Evolutionary conservation across 2,329 filamentous ascomycete genomes (phyloP), one percentile per base, ranked within the genome.

Genomic region (Mariannaea sp.): DNA sequence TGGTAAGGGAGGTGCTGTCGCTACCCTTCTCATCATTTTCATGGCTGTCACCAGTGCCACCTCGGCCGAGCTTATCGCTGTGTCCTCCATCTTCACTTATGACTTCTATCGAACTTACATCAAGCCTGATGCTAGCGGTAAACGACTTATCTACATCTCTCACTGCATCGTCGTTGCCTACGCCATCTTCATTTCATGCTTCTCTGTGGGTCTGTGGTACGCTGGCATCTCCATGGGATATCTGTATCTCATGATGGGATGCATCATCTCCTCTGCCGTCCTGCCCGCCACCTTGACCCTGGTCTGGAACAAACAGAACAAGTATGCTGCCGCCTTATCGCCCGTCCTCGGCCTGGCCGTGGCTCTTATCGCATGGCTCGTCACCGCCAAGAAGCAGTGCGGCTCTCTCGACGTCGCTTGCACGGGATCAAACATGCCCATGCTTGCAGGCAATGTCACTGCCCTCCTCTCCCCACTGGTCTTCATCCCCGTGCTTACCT

Each of bases 211-310:
- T 0, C 81, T 94, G 0, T 84, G 77, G 69, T 88, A 89, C 58
- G 85, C 83, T 2, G 86, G 88, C 16, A 88, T 96, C 56, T 87
- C 84, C 9, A 94, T 96, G 89, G 92, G 91, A 9, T 95, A 92
- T 65, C 78, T 95, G 3, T 95, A 95, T 67, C 77, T 96, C 1
- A 83, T 96, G 68, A 96, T 96, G 92, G 92, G 92, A 7, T 89
- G 92, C 44, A 90, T 96, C 65, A 94, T 96, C 67, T 91, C 87
- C 0, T 84, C 89, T 0, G 92, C 90, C 3, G 91, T 96, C 3
- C 80, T 96, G 10, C 92, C 92, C 0, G 89, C 90, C 0, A 87
- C 90, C 0, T 75, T 96, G 57, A 89, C 90, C 0, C 80, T 96
- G 0, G 78, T 92, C 54, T 96, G 91, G 90, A 83, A 82, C 43